These are phyloP conservation scores for Zalerion maritima DNA, from an alignment of 495 filamentous ascomycete species.

Conservation along the genomic window DNA sequence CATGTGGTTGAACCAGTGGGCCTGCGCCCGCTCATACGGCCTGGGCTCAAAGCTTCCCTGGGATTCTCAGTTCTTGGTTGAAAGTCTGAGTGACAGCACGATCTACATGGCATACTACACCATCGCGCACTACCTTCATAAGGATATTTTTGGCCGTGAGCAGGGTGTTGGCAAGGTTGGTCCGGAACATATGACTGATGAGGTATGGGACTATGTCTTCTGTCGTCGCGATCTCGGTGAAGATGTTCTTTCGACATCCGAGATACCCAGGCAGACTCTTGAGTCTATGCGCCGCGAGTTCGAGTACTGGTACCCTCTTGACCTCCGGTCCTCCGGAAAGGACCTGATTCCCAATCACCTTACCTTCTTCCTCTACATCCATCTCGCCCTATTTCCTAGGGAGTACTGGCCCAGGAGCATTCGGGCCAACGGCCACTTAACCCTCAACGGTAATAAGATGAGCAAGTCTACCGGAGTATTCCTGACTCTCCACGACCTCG, in stretches of 20 bases:
- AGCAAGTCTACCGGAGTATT: constrained; percentile 92
- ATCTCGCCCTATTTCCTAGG: constrained; percentile 72
- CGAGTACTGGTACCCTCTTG: constrained; percentile 92
- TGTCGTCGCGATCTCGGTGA: constrained; percentile 44
- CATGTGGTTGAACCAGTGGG: constrained; percentile 90
- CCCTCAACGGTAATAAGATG: constrained; percentile 96
- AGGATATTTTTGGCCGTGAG: constrained; percentile 57
- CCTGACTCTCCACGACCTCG: constrained; percentile 72
- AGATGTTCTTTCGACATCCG: constrained; percentile 40
- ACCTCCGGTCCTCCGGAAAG: constrained; percentile 71
- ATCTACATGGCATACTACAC: constrained; percentile 98
- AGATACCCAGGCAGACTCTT: constrained; percentile 56
- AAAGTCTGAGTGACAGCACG: constrained; percentile 77
- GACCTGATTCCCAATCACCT: constrained; percentile 82
- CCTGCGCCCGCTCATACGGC: constrained; percentile 82
- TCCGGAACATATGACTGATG: constrained; percentile 83
- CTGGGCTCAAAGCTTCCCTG: constrained; percentile 92
- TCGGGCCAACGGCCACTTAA: constrained; percentile 80
- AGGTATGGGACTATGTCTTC: constrained; percentile 95
- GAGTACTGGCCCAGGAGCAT: constrained; percentile 78
- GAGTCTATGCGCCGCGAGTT: constrained; percentile 76
- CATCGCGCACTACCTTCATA: constrained; percentile 74
- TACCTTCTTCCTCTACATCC: constrained; percentile 94
- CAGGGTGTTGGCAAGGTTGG: constrained; percentile 49
- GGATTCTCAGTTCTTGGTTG: constrained; percentile 84